phyloP scores from a whole-genome alignment of 495 filamentous ascomycete genomes.

The Staphylotrichum longicolle region DNA sequence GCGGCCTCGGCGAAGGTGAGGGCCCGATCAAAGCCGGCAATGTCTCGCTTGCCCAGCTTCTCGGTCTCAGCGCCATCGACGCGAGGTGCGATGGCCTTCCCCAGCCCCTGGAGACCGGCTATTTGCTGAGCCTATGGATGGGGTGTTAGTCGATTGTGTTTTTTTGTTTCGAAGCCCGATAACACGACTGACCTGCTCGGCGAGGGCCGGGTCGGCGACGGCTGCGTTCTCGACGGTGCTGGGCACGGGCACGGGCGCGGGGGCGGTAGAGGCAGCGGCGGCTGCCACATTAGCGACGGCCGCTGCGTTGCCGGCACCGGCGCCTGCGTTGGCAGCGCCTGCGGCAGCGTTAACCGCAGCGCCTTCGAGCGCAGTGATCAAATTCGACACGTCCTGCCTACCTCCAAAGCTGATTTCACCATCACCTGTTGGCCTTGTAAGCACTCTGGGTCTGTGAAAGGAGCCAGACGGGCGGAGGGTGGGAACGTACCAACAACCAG shows the following conservation, averaged over 20 bases:
- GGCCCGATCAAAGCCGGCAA: constrained; percentile 49
- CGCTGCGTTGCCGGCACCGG: constrained; percentile 18
- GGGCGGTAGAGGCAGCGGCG: constrained; percentile 18
- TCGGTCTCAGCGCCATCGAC: constrained; percentile 6
- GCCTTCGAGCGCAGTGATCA: constrained; percentile 51
- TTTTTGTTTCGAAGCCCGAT: not conserved
- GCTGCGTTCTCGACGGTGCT: constrained; percentile 27
- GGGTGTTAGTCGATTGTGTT: not conserved
- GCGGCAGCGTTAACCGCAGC: constrained; percentile 48
- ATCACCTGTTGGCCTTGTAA: constrained; percentile 53
- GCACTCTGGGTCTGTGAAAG: not conserved
- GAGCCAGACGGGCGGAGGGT: not conserved
- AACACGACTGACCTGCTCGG: constrained; percentile 28
- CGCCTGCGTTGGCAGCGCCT: constrained; percentile 26
- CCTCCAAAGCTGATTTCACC: constrained; percentile 60
- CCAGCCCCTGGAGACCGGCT: constrained; percentile 47
- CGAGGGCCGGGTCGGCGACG: constrained; percentile 38
- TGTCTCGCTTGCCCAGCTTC: constrained; percentile 38
- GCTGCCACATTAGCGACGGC: constrained; percentile 18
- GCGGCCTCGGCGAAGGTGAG: constrained; percentile 48
- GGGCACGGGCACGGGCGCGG: constrained; percentile 6
- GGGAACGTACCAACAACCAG: constrained; percentile 39
- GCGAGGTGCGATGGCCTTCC: constrained; percentile 50
- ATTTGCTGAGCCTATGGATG: constrained; percentile 38
- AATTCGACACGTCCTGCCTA: constrained; percentile 49